A percentile compares a stretch with the other conserved stretches of the same genome.
Evolutionary conservation across 1,284 basidiomycete genomes (phyloP).

Genomic region (Ustilago nuda): DNA sequence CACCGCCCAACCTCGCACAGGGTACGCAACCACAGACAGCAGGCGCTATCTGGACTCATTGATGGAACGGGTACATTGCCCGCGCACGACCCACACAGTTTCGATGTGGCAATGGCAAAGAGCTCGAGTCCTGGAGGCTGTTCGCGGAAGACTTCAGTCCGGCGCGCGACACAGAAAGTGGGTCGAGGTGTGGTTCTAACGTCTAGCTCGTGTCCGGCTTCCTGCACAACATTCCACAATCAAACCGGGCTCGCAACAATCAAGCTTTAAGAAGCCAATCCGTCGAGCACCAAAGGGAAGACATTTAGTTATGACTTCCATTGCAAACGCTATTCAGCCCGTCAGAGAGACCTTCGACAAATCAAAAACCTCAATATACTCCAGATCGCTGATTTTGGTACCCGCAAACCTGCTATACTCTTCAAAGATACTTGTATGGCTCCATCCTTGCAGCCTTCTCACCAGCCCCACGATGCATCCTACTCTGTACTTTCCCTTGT

Average conservation of each 20-base stretch:
- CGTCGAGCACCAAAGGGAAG: not conserved
- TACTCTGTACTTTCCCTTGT: slow-evolving; percentile 68
- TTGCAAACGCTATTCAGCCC: not conserved
- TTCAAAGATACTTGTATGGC: slow-evolving; percentile 66
- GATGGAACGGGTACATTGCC: slow-evolving; percentile 27
- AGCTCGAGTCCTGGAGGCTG: slow-evolving; percentile 35
- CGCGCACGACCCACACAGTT: slow-evolving; percentile 17
- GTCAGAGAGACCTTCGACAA: slow-evolving; percentile 27
- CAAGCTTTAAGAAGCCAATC: not conserved
- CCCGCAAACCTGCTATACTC: slow-evolving; percentile 67
- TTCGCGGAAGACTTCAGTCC: slow-evolving; percentile 21
- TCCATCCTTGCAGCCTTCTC: slow-evolving; percentile 66
- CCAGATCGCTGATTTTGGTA: slow-evolving; percentile 63
- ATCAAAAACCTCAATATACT: slow-evolving; percentile 65
- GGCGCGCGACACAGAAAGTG: slow-evolving; percentile 13
- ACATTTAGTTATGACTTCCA: not conserved
- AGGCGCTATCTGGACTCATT: not conserved
- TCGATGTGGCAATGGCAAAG: slow-evolving; percentile 42
- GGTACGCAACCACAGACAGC: too few relatives aligned
- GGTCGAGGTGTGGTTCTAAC: slow-evolving; percentile 46
- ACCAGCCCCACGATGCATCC: slow-evolving; percentile 64
- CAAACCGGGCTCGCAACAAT: not conserved
- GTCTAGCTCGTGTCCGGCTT: not conserved
- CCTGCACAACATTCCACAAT: not conserved
- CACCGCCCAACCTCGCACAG: not conserved